Evolutionary conservation across 2,329 filamentous ascomycete species (phyloP).

Genomic region (Colletotrichum karsti): DNA sequence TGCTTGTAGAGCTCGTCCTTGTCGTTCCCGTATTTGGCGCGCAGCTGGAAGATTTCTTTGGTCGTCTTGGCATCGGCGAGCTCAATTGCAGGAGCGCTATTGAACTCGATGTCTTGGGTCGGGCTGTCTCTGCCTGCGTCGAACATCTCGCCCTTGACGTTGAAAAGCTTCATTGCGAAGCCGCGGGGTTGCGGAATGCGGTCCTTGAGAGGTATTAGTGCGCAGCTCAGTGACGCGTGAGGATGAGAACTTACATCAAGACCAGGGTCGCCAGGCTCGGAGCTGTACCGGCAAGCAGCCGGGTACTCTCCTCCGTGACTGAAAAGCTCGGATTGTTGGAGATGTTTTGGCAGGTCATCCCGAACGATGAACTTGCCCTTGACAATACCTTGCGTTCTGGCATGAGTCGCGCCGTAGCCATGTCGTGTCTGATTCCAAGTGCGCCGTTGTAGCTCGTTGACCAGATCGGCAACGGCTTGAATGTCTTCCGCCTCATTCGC

Average conservation of each 20-base stretch:
- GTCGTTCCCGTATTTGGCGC: not conserved
- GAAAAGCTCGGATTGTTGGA: not conserved
- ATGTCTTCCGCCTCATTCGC: constrained; percentile 1
- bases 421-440: not conserved
- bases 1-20: not conserved
- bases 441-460: not conserved
- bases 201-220: not conserved
- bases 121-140: not conserved
- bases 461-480: not conserved
- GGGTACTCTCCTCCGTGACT: not conserved
- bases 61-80: not conserved
- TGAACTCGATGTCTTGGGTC: not conserved
- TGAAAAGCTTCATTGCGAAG: not conserved
- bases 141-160: not conserved
- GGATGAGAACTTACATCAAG: not conserved
- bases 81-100: not conserved
- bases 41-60: not conserved
- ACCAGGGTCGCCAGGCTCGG: not conserved
- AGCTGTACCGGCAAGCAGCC: not conserved
- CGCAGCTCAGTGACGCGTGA: not conserved
- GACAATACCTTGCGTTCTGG: not conserved
- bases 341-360: not conserved
- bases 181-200: not conserved
- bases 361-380: not conserved
- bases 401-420: not conserved